Base-by-base conservation (phyloP, 139 green algal species). In the Closterium sp. region DNA sequence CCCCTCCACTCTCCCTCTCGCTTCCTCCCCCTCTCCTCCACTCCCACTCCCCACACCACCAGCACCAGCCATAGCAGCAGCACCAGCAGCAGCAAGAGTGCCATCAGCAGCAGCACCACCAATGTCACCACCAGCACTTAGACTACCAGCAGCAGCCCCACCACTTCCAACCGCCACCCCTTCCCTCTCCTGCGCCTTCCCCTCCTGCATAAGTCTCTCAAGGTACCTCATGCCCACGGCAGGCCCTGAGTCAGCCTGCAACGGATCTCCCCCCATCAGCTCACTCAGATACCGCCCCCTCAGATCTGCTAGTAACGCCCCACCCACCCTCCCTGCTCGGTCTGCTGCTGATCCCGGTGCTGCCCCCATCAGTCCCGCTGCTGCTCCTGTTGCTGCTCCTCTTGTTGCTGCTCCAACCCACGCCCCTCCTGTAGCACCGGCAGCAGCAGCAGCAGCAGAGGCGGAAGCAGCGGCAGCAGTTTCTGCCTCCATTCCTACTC, bases 391-490 rank as follows among this genome's bases (percentile, higher is more conserved):
- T 66, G 55, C 55, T 76, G 12, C 6, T 4, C 4, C 16, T 76
- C 55, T 76, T 76, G 23, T 10, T 28, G 55, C 55, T 28, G 55
- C 55, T 76, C 0, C 55, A 76, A 6, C 38, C 3, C 38, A 8
- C 38, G 55, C 12, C 9, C 3, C 55, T 3, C 55, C 55, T 76
- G 55, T 3, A 76, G 16, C 16, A 76, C 55, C 25, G 10, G 55
- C 55, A 76, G 55, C 55, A 76, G 91, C 87, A 81, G 83, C 87
- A 30, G 31, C 19, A 90, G 89, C 66, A 93, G 33, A n/a, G 8
- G 64, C 30, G 4, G 33, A 30, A 92, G 87, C 90, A 92, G 35
- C 66, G 87, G 25, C 31, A 91, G 90, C 86, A 33, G 23, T n/a
- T 93, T 4, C 87, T 93, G 83, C 88, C 3, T 90, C 31, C 33